phyloP scores from a whole-genome alignment of 257 asterid species.

The Pogostemon cablin region DNA sequence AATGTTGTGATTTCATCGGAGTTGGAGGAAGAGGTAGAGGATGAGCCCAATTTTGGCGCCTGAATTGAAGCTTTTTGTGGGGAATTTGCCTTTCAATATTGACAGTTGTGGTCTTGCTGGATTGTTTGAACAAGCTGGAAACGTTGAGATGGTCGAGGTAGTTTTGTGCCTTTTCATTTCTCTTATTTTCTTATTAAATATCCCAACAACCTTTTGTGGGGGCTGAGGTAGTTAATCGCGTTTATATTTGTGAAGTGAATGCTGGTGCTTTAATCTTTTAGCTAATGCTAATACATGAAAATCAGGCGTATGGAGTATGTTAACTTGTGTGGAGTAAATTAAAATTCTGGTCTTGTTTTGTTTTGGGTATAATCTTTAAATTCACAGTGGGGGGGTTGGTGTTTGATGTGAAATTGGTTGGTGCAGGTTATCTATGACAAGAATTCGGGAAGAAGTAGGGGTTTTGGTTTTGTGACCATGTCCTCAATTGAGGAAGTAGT shows the following conservation, averaged over 20 bases:
- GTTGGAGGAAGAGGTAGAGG: conserved; percentile 48
- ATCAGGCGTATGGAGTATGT: too few relatives aligned
- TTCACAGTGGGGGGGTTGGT: too few relatives aligned
- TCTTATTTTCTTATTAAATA: neutral
- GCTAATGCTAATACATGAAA: too few relatives aligned
- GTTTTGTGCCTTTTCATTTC: neutral
- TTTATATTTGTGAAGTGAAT: too few relatives aligned
- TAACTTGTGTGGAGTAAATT: too few relatives aligned
- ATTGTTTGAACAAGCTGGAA: conserved; percentile 77
- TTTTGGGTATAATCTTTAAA: neutral
- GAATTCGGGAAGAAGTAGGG: conserved; percentile 81
- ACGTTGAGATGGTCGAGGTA: conserved; percentile 96
- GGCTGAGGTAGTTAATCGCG: too few relatives aligned
- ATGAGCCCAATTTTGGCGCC: conserved; percentile 54
- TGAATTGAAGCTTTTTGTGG: conserved; percentile 75
- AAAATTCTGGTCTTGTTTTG: neutral
- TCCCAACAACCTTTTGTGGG: neutral
- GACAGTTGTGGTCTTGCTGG: conserved; percentile 86
- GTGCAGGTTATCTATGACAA: conserved; percentile 93
- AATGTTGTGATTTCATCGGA: conserved; percentile 69
- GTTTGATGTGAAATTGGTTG: neutral
- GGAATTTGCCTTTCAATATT: conserved; percentile 76
- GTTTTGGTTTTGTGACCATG: conserved; percentile 95
- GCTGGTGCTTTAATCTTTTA: too few relatives aligned
- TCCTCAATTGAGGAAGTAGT: conserved; percentile 67